phyloP scores from a whole-genome alignment of 169 alveolate species.

The Cryptosporidium viatorum region DNA sequence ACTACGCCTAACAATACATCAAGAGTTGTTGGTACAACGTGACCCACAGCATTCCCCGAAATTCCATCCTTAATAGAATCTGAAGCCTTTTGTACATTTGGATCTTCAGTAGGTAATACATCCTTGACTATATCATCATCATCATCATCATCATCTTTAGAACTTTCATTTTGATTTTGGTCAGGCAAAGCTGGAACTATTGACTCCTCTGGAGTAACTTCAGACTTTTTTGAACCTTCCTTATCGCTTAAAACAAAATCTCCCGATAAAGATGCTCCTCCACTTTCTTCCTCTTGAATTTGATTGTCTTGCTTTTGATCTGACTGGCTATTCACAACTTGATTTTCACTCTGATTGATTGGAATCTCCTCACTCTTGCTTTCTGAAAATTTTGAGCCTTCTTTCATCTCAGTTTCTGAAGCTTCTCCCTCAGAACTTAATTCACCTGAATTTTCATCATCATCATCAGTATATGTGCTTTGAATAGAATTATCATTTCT shows the following conservation, averaged over 20 bases:
- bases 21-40: constrained; percentile 47
- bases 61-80: constrained; percentile 46
- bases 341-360: background rate
- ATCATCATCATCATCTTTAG: constrained; percentile 26
- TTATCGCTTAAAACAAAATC: constrained; percentile 28
- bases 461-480: constrained; percentile 67
- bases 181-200: constrained; percentile 26
- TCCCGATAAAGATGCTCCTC: constrained; percentile 20
- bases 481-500: constrained; percentile 31
- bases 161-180: background rate
- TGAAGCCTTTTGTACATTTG: constrained; percentile 51
- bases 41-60: constrained; percentile 15
- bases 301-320: background rate
- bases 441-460: constrained; percentile 49
- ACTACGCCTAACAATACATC: constrained; percentile 56
- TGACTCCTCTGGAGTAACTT: constrained; percentile 10
- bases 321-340: background rate
- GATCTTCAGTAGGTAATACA: background rate
- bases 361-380: background rate
- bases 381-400: background rate
- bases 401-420: constrained; percentile 7
- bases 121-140: constrained; percentile 8
- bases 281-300: background rate
- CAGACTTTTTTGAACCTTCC: background rate
- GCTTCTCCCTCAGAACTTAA: constrained; percentile 53